These are phyloP conservation scores for Boechera retrofracta DNA, from an alignment of 345 rosid species.

Conservation along the genomic window DNA sequence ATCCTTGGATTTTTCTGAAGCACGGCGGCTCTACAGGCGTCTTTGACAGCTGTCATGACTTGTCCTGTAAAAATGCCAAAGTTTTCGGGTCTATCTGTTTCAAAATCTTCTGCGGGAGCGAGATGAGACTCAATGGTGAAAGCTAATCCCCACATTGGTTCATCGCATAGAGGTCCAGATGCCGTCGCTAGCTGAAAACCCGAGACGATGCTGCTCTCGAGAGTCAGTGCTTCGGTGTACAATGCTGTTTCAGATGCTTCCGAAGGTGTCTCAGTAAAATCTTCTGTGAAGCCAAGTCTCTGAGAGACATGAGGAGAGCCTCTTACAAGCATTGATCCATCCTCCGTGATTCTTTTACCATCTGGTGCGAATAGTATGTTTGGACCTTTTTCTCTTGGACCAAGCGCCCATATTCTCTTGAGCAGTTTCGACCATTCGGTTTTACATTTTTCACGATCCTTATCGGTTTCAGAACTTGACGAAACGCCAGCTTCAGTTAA, in stretches of 20 bases:
- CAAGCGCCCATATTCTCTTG: conserved; percentile 87
- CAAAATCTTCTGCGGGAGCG: conserved; percentile 50
- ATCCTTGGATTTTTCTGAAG: conserved; percentile 75
- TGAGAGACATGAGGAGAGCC: conserved; percentile 79
- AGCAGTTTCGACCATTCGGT: conserved; percentile 71
- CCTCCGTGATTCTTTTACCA: conserved; percentile 45
- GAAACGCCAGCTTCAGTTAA: conserved; percentile 65
- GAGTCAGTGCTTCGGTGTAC: conserved; percentile 59
- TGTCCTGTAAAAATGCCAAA: conserved; percentile 77
- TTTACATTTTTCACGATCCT: conserved; percentile 69
- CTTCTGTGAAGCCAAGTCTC: conserved; percentile 67
- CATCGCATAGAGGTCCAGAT: conserved; percentile 89
- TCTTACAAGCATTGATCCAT: conserved; percentile 56
- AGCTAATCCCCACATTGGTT: conserved; percentile 92
- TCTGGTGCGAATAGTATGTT: conserved; percentile 86
- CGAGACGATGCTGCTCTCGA: conserved; percentile 75
- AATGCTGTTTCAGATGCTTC: conserved; percentile 54
- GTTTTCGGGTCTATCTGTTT: conserved; percentile 64
- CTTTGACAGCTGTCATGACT: conserved; percentile 87
- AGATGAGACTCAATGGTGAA: conserved; percentile 71
- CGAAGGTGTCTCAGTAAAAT: conserved; percentile 39
- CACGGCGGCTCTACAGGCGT: conserved; percentile 79
- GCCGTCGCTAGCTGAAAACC: conserved; percentile 90
- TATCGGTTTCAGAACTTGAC: conserved; percentile 56
- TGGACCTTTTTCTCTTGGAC: conserved; percentile 92